These are phyloP conservation scores for Diaporthe ampelina DNA, from an alignment of 2,329 filamentous ascomycete species.

Conservation along the genomic window DNA sequence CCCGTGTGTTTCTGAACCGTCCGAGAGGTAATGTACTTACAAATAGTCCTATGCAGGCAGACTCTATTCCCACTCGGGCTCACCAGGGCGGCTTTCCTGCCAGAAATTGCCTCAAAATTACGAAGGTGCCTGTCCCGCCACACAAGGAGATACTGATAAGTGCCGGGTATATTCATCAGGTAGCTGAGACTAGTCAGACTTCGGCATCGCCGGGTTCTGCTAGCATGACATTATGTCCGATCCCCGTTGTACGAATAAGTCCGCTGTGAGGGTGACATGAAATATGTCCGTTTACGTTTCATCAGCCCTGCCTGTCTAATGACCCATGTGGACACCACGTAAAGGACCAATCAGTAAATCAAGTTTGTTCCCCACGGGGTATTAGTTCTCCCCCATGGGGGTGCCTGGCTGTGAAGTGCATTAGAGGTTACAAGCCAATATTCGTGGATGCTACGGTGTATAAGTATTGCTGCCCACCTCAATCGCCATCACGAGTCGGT, in stretches of 20 bases:
- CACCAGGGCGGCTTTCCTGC: not conserved
- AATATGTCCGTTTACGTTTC: not conserved
- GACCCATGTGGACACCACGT: not conserved
- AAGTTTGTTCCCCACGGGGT: slow-evolving; percentile 10
- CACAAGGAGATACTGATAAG: too few species aligned
- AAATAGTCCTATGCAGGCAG: too few species aligned
- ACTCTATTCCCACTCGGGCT: not conserved
- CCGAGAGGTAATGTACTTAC: too few species aligned
- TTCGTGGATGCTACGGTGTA: not conserved
- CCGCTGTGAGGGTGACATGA: not conserved
- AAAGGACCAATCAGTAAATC: not conserved
- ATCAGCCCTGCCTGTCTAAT: slow-evolving; percentile 1
- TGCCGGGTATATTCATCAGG: not conserved
- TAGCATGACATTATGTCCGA: not conserved
- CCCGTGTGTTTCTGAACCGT: too few species aligned
- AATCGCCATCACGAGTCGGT: not conserved
- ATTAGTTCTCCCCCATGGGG: slow-evolving; percentile 4
- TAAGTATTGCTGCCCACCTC: slow-evolving; percentile 13
- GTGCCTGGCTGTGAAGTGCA: not conserved
- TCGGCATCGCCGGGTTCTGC: not conserved
- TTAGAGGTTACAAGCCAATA: not conserved
- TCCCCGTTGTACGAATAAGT: not conserved
- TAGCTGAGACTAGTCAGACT: not conserved
- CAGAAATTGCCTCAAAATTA: not conserved
- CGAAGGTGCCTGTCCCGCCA: not conserved